phyloP scores from a whole-genome alignment of 2,329 filamentous ascomycete species.

The Xylariaceae sp. region DNA sequence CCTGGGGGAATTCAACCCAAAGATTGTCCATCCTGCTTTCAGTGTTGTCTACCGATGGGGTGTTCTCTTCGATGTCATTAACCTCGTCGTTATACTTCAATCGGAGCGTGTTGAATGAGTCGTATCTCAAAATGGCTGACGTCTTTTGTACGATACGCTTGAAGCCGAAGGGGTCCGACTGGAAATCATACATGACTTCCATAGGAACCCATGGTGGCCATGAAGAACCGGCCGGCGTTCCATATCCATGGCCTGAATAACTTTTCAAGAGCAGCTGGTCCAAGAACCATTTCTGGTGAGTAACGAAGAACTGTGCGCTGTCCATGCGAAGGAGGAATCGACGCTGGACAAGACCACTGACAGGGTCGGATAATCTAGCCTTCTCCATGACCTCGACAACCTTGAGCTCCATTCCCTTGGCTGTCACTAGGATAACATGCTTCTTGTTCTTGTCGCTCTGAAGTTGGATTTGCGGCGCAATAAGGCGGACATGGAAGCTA shows the following conservation, averaged over 20 bases:
- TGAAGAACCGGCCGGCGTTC: slow-evolving; percentile 72
- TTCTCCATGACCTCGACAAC: slow-evolving; percentile 98
- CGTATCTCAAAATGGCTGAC: slow-evolving; percentile 86
- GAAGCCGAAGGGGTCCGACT: slow-evolving; percentile 93
- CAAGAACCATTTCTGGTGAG: slow-evolving; percentile 83
- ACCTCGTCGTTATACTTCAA: slow-evolving; percentile 97
- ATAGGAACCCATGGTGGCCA: slow-evolving; percentile 99
- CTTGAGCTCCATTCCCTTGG: slow-evolving; percentile 97
- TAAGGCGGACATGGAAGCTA: slow-evolving; percentile 88
- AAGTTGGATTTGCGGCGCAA: slow-evolving; percentile 94
- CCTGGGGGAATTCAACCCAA: slow-evolving; percentile 92
- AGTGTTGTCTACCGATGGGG: slow-evolving; percentile 47
- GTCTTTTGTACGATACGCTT: slow-evolving; percentile 95
- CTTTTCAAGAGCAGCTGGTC: slow-evolving; percentile 74
- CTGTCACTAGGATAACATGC: slow-evolving; percentile 91
- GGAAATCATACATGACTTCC: slow-evolving; percentile 97
- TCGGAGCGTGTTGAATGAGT: slow-evolving; percentile 96
- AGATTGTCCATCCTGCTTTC: slow-evolving; percentile 91
- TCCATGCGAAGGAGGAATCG: slow-evolving; percentile 95
- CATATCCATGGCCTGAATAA: slow-evolving; percentile 91
- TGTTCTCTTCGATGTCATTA: slow-evolving; percentile 54
- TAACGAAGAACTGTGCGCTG: slow-evolving; percentile 96
- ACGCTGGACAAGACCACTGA: slow-evolving; percentile 91
- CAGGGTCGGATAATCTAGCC: slow-evolving; percentile 80
- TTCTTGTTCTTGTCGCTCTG: slow-evolving; percentile 98